Conservation (phyloP, 768 basidiomycete genomes). For the Podaxis sp. region DNA sequence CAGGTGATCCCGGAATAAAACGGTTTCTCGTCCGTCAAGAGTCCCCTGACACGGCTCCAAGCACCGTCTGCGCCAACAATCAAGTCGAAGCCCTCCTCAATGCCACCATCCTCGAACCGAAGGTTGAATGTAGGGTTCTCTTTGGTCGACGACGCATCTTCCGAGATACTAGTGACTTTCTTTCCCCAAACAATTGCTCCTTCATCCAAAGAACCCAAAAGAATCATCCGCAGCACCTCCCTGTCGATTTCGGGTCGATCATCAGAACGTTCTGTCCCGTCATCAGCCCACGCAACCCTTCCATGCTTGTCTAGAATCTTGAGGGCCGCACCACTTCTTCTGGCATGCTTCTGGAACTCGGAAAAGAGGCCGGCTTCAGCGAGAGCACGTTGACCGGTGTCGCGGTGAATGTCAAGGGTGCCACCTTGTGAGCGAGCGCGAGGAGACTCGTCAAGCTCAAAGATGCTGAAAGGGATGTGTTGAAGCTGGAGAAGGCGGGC, state of each 20-base stretch:
- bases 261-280: constrained; percentile 4
- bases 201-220: constrained; percentile 25
- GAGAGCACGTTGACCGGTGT: constrained; percentile 26
- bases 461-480: constrained; percentile 19
- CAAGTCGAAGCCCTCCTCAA: constrained; percentile 21
- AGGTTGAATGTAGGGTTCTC: constrained; percentile 15
- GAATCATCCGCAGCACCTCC: constrained; percentile 22
- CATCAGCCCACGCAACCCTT: constrained; percentile 9
- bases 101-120: constrained; percentile 14
- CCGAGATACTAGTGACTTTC: constrained; percentile 18
- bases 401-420: constrained; percentile 27
- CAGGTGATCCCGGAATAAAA: constrained; percentile 30
- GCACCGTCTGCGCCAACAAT: constrained; percentile 33
- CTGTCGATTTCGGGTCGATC: constrained; percentile 29
- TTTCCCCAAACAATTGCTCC: constrained; percentile 22
- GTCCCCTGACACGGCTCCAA: constrained; percentile 36
- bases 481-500: constrained; percentile 23
- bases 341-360: constrained; percentile 22
- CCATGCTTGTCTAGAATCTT: constrained; percentile 19
- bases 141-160: background rate
- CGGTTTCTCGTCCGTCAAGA: constrained; percentile 29
- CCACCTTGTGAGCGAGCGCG: constrained; percentile 25
- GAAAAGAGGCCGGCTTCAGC: constrained; percentile 24
- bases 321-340: constrained; percentile 20
- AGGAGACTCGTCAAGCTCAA: constrained; percentile 24